These are phyloP conservation scores for Nemania abortiva DNA, from an alignment of 2,329 filamentous ascomycete species.

Conservation along the genomic window DNA sequence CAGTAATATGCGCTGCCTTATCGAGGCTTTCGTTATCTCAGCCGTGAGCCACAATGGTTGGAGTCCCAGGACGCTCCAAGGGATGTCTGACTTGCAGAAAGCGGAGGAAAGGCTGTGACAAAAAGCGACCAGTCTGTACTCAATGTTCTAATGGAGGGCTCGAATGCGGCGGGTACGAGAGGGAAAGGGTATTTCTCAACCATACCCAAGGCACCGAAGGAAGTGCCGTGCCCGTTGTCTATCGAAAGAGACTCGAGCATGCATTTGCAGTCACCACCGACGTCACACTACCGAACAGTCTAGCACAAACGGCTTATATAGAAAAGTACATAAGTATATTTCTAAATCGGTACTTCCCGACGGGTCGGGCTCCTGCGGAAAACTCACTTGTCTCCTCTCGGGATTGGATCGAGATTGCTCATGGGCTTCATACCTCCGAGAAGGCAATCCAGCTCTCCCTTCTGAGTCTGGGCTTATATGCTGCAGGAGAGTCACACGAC, in stretches of 20 bases:
- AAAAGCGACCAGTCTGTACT: constrained; percentile 30
- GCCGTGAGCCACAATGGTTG: constrained; percentile 34
- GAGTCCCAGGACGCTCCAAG: constrained; percentile 41
- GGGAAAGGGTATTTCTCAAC: constrained; percentile 37
- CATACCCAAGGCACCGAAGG: constrained; percentile 32
- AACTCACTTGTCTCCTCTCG: constrained; percentile 6
- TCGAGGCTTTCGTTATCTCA: background rate
- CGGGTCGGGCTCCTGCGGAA: constrained; percentile 2
- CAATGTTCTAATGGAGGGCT: constrained; percentile 36
- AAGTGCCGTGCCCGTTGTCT: constrained; percentile 25
- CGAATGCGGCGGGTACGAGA: constrained; percentile 39
- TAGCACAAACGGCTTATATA: constrained; percentile 35
- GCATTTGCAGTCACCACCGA: background rate
- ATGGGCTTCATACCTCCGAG: constrained; percentile 32
- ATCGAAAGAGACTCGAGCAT: constrained; percentile 23
- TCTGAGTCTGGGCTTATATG: constrained; percentile 36
- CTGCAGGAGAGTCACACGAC: constrained; percentile 25
- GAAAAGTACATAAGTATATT: constrained; percentile 40
- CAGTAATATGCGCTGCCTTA: background rate
- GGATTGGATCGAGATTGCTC: constrained; percentile 38
- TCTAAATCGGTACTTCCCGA: constrained; percentile 34
- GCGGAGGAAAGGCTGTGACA: constrained; percentile 41
- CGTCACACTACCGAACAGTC: constrained; percentile 23
- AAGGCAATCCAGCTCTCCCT: constrained; percentile 29
- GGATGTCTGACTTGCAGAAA: constrained; percentile 38